Base-by-base conservation (phyloP, 2,329 filamentous ascomycete genomes). In the Colletotrichum phormii region DNA sequence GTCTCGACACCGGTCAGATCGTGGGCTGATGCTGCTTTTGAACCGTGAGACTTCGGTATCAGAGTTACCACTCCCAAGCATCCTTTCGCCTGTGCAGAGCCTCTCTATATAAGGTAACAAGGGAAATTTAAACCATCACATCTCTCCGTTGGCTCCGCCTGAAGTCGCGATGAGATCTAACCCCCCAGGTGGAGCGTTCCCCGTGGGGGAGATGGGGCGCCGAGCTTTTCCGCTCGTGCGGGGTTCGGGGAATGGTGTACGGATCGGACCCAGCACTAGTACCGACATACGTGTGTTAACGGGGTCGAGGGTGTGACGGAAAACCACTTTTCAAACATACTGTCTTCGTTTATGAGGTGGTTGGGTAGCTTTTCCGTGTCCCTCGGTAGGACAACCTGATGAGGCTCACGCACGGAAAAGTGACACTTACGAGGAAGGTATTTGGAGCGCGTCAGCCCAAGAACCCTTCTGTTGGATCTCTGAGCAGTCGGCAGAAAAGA, bases 141-240 rank as follows among this genome's bases (percentile, higher is more conserved):
- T 55, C 62, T 49, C 18, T 51, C 67, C 55, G 46, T 60, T 29
- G 46, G 18, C 67, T 71, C 67, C 67, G 55, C 67, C 29, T 49
- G 46, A 42, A 66, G 46, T 66, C 67, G 33, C 29, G 62, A 71
- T 66, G 60, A 71, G 62, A 26, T 24, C 55, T 54, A 66, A 37
- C 15, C 67, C 37, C 60, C 46, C 29, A 6, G 24, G 62, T 60
- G 62, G 67, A 66, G 63, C 12, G 22, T 46, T 63, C 67, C 67
- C 67, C 67, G 61, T 71, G 67, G 67, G 67, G 67, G 67, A 67
- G 55, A 66, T 66, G 67, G 67, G 62, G 67, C 55, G 67, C 67
- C 67, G 54, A 71, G 67, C 67, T 71, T 71, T 71, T 71, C 67
- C 67, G 67, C 58, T 66, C 46, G 67, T 66, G 67, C 67, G 67